Conservation (phyloP, 139 green algal species). For the Volvox reticuliferus region DNA sequence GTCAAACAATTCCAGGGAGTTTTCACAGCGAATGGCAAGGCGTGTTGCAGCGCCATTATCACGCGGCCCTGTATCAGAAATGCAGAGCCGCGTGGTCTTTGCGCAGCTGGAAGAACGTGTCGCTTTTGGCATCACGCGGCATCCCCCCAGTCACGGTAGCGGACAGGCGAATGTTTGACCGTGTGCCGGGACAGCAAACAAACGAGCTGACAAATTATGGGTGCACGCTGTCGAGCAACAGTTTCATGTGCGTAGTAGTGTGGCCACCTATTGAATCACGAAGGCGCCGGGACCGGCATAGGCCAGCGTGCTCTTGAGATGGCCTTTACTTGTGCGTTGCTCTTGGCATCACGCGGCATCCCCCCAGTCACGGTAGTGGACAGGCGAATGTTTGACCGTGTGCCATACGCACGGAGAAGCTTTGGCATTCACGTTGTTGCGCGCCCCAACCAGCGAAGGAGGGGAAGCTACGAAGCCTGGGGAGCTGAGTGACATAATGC, state of each 20-base stretch:
- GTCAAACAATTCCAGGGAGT: neutral
- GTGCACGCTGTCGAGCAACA: too few relatives aligned
- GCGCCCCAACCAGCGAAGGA: too few relatives aligned
- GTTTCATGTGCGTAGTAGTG: neutral
- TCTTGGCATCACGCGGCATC: conserved; percentile 32
- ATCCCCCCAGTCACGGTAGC: conserved; percentile 43
- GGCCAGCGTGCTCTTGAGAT: neutral
- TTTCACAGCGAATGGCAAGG: neutral
- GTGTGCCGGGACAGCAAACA: conserved; percentile 35
- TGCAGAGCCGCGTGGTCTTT: conserved; percentile 40
- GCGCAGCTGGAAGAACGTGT: neutral
- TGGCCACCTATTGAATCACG: neutral
- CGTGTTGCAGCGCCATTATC: conserved; percentile 44
- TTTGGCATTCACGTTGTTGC: too few relatives aligned
- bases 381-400: conserved; percentile 52
- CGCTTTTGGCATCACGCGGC: conserved; percentile 15
- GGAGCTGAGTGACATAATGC: neutral
- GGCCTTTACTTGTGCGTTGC: neutral
- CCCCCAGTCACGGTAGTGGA: conserved; percentile 39
- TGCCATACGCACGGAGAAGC: neutral
- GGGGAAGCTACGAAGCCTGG: too few relatives aligned
- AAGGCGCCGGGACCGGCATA: neutral
- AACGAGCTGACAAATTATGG: too few relatives aligned
- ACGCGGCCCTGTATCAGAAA: conserved; percentile 37
- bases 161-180: conserved; percentile 51